These are phyloP conservation scores for Uromyces viciae-fabae DNA, from an alignment of 1,284 basidiomycete species.

Conservation along the genomic window DNA sequence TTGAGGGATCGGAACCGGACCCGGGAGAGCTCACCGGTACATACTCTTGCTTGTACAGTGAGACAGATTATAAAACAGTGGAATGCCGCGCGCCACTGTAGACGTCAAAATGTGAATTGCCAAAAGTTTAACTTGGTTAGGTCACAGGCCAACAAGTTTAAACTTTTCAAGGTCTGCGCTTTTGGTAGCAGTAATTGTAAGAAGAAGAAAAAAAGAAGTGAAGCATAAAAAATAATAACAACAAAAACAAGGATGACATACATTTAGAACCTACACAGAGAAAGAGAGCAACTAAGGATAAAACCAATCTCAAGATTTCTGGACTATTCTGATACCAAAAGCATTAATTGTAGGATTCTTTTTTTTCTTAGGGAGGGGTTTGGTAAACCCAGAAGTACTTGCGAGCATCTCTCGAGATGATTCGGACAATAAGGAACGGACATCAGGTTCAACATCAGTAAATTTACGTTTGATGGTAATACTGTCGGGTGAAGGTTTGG, in stretches of 20 bases:
- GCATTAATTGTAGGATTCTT: constrained; percentile 19
- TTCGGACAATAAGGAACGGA: constrained; percentile 65
- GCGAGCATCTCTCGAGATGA: constrained; percentile 63
- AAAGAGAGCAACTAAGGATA: too few relatives aligned
- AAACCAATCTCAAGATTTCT: constrained; percentile 8
- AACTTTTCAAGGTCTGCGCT: too few relatives aligned
- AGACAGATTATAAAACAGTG: too few relatives aligned
- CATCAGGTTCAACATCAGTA: constrained; percentile 52
- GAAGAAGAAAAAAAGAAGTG: background rate
- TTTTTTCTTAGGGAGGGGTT: constrained; percentile 37
- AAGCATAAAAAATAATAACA: background rate
- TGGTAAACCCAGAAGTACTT: constrained; percentile 29
- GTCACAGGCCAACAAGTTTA: too few relatives aligned
- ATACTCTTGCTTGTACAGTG: too few relatives aligned
- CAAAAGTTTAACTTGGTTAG: too few relatives aligned
- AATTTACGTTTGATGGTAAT: constrained; percentile 53
- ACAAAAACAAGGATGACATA: background rate
- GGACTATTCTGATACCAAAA: constrained; percentile 37
- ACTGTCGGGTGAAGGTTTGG: constrained; percentile 55
- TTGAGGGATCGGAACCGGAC: too few relatives aligned
- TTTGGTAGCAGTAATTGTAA: background rate
- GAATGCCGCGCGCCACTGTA: too few relatives aligned
- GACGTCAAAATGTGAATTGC: too few relatives aligned
- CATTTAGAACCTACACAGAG: too few relatives aligned
- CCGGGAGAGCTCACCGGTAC: too few relatives aligned